Evolutionary conservation across 257 asterid genomes (phyloP).

Genomic region (Nicotiana noctiflora): DNA sequence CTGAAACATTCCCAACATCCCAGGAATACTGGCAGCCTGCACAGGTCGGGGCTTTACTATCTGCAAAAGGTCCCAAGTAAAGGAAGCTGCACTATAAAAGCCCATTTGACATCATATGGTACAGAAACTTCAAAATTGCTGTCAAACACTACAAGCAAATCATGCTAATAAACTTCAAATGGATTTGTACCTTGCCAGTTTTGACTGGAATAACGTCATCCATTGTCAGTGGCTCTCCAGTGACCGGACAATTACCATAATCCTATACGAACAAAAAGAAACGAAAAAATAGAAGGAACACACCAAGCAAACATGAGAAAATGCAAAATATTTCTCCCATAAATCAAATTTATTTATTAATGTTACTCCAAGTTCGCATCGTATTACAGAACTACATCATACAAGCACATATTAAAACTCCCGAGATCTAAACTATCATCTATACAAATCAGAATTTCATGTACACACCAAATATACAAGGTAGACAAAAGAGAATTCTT

Average conservation of each 20-base stretch:
- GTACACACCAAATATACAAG: background rate
- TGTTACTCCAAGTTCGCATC: background rate
- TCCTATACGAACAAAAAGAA: constrained; percentile 38
- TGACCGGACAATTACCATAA: constrained; percentile 91
- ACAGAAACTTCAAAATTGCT: background rate
- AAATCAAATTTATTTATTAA: background rate
- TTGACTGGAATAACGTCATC: constrained; percentile 75
- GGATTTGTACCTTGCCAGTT: constrained; percentile 70
- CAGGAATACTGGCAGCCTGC: constrained; percentile 97
- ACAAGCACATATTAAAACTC: background rate
- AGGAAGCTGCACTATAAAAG: background rate
- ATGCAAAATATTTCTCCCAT: background rate
- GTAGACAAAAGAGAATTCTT: background rate
- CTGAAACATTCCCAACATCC: constrained; percentile 98
- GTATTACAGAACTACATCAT: background rate
- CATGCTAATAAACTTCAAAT: background rate
- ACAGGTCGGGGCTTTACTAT: constrained; percentile 87
- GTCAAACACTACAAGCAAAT: background rate
- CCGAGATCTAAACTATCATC: background rate
- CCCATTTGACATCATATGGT: background rate
- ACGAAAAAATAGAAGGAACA: background rate
- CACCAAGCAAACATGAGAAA: background rate
- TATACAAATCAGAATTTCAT: background rate
- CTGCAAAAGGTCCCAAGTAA: constrained; percentile 30
- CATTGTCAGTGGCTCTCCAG: constrained; percentile 75